A percentile compares a stretch with the other conserved stretches of the same genome.
phyloP scores from a whole-genome alignment of 768 basidiomycete genomes.

The Auriscalpium orientale region DNA sequence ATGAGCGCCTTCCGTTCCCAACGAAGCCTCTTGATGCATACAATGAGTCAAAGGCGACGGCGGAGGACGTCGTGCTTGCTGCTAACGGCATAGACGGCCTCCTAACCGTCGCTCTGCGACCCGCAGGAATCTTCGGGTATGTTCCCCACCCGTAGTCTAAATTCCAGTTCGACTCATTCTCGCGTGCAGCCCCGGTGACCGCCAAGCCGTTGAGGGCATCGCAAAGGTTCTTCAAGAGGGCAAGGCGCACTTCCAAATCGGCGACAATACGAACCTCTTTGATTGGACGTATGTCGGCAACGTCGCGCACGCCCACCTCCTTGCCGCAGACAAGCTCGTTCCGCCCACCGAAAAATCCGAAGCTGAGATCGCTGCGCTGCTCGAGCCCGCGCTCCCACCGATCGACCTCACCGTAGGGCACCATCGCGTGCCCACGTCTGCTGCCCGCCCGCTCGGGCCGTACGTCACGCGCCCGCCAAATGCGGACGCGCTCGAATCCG shows the following conservation, averaged over 20 bases:
- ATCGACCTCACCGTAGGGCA: conserved; percentile 59
- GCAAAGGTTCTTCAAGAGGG: conserved; percentile 70
- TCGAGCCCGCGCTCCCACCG: conserved; percentile 49
- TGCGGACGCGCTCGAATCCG: conserved; percentile 46
- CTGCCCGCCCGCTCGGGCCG: conserved; percentile 78
- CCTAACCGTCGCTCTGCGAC: conserved; percentile 83
- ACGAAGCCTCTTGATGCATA: conserved; percentile 80
- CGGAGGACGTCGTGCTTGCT: conserved; percentile 72
- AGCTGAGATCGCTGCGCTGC: conserved; percentile 23
- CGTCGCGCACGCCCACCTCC: conserved; percentile 86
- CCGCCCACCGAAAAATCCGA: conserved; percentile 36
- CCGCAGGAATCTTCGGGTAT: conserved; percentile 94
- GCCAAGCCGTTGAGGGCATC: conserved; percentile 76
- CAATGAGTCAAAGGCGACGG: conserved; percentile 89
- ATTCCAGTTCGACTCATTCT: not conserved
- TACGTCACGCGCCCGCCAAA: conserved; percentile 55
- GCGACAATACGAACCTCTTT: conserved; percentile 86
- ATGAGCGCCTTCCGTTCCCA: conserved; percentile 79
- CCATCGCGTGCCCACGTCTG: conserved; percentile 67
- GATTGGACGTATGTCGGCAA: conserved; percentile 98
- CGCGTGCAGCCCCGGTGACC: conserved; percentile 74
- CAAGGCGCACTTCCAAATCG: conserved; percentile 90
- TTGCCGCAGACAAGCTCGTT: conserved; percentile 84
- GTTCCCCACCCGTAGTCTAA: conserved; percentile 14
- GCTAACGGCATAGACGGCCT: conserved; percentile 84